Evolutionary conservation across 495 filamentous ascomycete species (phyloP), one percentile per base, ranked within the genome.

Genomic region (Aspergillus funiculosus): DNA sequence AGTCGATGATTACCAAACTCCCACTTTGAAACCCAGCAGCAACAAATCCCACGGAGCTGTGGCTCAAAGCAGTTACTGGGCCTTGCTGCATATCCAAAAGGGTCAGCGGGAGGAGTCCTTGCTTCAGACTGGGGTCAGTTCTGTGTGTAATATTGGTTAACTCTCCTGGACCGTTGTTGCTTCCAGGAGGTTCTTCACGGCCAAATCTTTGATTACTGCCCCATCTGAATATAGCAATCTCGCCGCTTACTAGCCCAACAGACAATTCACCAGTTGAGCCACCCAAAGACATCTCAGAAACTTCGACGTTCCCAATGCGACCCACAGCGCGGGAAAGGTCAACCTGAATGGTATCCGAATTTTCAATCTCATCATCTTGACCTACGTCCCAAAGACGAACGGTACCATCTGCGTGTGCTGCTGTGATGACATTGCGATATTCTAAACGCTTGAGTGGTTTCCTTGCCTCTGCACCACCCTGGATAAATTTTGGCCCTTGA

Each of bases 1-100:
- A 70, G 58, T 98, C 92, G 31, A 96, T 73, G 18, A 98, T 80
- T 7, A 72, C 80, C 26, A 98, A 57, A 50, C 79, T 76, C 0
- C 92, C 92, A 38, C 75, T 75, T 63, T 94, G 83, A 15, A 86
- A 92, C 0, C 88, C 92, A 30, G 82, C 82, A 18, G 82, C 89
- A 7, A 95, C 76, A 67, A 98, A 98, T 0, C 92, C 92, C 5
- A 97, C 81, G 56, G 92, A 86, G 22, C 88, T 94, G 40, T 91
- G 78, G 39, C 86, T 83, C 46, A 96, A 52, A 1, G 82, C 85
- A 17, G 77, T 86, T 10, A 95, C 78, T 14, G 81, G 72, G 0
- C 89, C 90, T 53, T 88, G 80, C 58, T 85, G 76, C 75, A 88
- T 84, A 58, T 90, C 78, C 46, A 95, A 75, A 6, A 97, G 69